Evolutionary conservation across 805 yeast species (phyloP).

Genomic region (Kuraishia piskuri): DNA sequence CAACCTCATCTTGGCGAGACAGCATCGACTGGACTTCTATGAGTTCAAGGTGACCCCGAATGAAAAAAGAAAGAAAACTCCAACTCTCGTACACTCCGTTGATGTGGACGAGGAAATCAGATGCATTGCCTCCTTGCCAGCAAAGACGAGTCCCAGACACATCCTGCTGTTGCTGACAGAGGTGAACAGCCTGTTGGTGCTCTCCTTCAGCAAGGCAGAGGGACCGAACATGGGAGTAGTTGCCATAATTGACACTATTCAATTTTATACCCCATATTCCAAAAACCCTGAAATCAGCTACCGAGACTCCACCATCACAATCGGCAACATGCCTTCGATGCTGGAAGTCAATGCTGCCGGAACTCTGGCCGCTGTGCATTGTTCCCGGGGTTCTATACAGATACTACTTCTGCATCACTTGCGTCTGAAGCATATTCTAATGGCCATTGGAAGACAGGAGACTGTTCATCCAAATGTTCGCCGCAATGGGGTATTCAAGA

Average conservation of each 20-base stretch:
- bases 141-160: background rate
- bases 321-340: background rate
- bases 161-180: background rate
- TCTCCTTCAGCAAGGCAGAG: background rate
- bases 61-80: background rate
- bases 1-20: background rate
- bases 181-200: background rate
- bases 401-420: background rate
- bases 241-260: background rate
- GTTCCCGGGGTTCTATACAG: background rate
- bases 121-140: background rate
- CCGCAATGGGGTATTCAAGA: background rate
- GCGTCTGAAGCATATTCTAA: background rate
- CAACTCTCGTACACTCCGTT: background rate
- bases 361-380: background rate
- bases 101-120: background rate
- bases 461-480: background rate
- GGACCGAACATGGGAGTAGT: background rate
- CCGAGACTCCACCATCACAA: background rate
- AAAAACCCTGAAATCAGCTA: background rate
- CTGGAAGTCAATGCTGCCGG: background rate
- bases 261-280: background rate
- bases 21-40: background rate
- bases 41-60: background rate
- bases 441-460: background rate